These are phyloP conservation scores for Penicillium malachiteum DNA, from an alignment of 495 filamentous ascomycete species.

Conservation along the genomic window DNA sequence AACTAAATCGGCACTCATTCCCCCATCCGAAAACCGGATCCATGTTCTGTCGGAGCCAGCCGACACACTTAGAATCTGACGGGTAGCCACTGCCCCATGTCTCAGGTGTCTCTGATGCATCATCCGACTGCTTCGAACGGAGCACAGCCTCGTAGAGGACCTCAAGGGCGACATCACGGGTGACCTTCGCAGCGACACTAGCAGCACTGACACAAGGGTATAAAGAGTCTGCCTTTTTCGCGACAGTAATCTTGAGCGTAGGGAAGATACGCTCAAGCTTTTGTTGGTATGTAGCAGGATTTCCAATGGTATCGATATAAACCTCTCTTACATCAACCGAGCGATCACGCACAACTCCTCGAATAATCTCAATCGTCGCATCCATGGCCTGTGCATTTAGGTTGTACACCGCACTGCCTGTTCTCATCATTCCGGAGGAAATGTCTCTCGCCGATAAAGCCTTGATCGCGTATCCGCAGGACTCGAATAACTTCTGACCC, in stretches of 20 bases:
- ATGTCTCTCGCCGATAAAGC: conserved; percentile 85
- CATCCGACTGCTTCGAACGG: conserved; percentile 12
- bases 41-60: conserved; percentile 83
- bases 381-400: conserved; percentile 98
- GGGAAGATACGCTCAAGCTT: conserved; percentile 85
- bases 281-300: conserved; percentile 75
- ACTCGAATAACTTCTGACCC: conserved; percentile 57
- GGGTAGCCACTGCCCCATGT: conserved; percentile 93
- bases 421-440: conserved; percentile 72
- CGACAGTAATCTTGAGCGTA: conserved; percentile 75
- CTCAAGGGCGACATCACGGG: conserved; percentile 83
- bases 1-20: conserved; percentile 86
- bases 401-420: conserved; percentile 68
- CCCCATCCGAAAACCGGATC: conserved; percentile 96
- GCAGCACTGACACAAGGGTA: conserved; percentile 95
- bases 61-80: conserved; percentile 75
- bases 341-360: conserved; percentile 62
- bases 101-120: conserved; percentile 17
- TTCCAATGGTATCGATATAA: conserved; percentile 94
- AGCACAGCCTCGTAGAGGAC: conserved; percentile 60
- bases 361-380: conserved; percentile 83
- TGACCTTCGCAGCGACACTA: conserved; percentile 93
- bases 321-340: conserved; percentile 83
- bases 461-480: conserved; percentile 80
- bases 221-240: conserved; percentile 91